A percentile compares a stretch with the other conserved stretches of the same genome.
These are phyloP conservation scores for Candida ascalaphidarum DNA, from an alignment of 805 yeast genomes.

Conservation along the genomic window DNA sequence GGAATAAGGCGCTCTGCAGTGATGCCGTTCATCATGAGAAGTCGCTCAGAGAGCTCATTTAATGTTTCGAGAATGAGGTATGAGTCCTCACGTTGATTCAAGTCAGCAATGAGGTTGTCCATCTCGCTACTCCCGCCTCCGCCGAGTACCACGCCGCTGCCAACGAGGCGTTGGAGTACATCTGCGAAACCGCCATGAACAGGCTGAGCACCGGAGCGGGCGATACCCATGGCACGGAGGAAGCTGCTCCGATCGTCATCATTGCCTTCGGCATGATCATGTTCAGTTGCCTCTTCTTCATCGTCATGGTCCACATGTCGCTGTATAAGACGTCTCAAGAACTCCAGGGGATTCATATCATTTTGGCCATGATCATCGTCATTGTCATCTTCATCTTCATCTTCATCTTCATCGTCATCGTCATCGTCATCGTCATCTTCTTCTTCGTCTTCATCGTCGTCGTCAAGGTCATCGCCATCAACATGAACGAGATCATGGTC, in stretches of 20 bases:
- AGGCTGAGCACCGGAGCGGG: conserved; percentile 7
- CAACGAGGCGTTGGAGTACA: conserved; percentile 25
- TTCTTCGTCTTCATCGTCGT: conserved; percentile 8
- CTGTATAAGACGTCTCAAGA: conserved; percentile 12
- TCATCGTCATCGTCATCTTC: conserved; percentile 14
- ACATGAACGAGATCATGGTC: no score
- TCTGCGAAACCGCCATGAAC: conserved; percentile 17
- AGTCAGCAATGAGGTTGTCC: conserved; percentile 24
- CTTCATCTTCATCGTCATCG: conserved; percentile 9
- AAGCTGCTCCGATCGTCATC: conserved; percentile 16
- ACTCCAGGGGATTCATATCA: conserved; percentile 10
- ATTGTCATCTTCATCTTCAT: conserved; percentile 5
- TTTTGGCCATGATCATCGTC: conserved; percentile 5
- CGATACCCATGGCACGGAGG: conserved; percentile 17
- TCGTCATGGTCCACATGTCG: conserved; percentile 3
- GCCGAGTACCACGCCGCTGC: conserved; percentile 13
- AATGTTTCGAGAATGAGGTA: conserved; percentile 55
- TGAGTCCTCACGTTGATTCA: conserved; percentile 45
- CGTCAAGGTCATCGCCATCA: no score
- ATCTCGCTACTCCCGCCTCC: conserved; percentile 20
- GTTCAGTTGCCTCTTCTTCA: conserved; percentile 8
- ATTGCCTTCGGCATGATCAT: conserved; percentile 1
- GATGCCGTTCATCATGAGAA: conserved; percentile 61
- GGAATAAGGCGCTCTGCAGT: conserved; percentile 61
- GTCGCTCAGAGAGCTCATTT: conserved; percentile 53